Evolutionary conservation across 2,329 filamentous ascomycete species (phyloP).

Genomic region (Chalaropsis thielavioides): DNA sequence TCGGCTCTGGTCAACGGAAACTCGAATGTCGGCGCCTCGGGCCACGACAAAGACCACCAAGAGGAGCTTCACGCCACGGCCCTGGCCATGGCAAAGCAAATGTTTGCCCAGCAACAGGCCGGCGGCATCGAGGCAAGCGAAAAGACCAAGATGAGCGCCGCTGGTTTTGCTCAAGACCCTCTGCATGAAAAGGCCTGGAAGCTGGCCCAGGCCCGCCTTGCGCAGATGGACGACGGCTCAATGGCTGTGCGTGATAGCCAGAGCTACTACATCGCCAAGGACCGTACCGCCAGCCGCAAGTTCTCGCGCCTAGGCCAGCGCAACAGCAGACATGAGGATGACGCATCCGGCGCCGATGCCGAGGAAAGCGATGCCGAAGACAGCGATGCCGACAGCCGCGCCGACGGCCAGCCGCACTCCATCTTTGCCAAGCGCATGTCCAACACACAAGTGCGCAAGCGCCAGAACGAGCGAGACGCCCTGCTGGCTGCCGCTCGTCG

Average conservation of each 20-base stretch:
- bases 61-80: slow-evolving; percentile 69
- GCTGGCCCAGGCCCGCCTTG: slow-evolving; percentile 67
- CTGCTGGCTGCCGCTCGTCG: slow-evolving; percentile 67
- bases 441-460: slow-evolving; percentile 58
- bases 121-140: slow-evolving; percentile 22
- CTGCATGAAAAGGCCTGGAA: slow-evolving; percentile 80
- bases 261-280: slow-evolving; percentile 55
- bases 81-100: slow-evolving; percentile 75
- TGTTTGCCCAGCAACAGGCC: slow-evolving; percentile 60
- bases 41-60: slow-evolving; percentile 52
- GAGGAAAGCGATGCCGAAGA: slow-evolving; percentile 29
- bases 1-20: slow-evolving; percentile 37
- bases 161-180: slow-evolving; percentile 2
- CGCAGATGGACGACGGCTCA: slow-evolving; percentile 62
- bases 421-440: slow-evolving; percentile 54
- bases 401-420: slow-evolving; percentile 49
- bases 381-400: slow-evolving; percentile 40
- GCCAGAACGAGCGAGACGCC: slow-evolving; percentile 57
- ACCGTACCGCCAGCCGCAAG: slow-evolving; percentile 26
- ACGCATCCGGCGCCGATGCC: slow-evolving; percentile 29
- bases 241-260: slow-evolving; percentile 49
- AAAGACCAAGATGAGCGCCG: background rate
- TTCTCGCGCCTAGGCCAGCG: slow-evolving; percentile 28
- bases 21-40: slow-evolving; percentile 48
- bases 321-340: background rate